Percentiles rank a stretch among this genome's conserved stretches.
Evolutionary conservation across 208 protist species (phyloP).

Genomic region (Wallacemonas sp.): DNA sequence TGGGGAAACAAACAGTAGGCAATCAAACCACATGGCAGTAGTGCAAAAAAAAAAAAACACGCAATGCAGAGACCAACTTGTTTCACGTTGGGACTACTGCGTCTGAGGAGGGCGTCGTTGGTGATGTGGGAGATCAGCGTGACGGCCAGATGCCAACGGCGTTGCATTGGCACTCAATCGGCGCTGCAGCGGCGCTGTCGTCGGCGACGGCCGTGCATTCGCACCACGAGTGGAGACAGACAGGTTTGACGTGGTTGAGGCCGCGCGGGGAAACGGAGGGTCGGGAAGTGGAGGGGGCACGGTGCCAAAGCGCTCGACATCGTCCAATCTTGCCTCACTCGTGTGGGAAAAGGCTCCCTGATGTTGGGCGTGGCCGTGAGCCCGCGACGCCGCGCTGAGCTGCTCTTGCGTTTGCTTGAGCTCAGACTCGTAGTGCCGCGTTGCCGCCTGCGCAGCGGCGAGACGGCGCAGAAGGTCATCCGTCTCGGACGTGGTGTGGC

Average conservation of each 20-base stretch:
- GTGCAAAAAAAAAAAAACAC: too few species aligned
- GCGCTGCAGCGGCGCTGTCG: neutral
- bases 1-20: neutral
- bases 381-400: slow-evolving; percentile 13
- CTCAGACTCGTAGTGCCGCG: slow-evolving; percentile 60
- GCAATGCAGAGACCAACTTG: neutral
- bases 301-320: neutral
- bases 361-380: neutral
- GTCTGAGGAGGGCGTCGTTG: slow-evolving; percentile 46
- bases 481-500: slow-evolving; percentile 4
- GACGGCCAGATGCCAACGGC: neutral
- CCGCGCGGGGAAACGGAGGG: slow-evolving; percentile 7
- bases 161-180: neutral
- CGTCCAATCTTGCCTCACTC: slow-evolving; percentile 1
- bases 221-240: neutral
- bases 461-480: slow-evolving; percentile 49
- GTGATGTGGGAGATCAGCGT: slow-evolving; percentile 7
- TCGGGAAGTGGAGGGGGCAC: slow-evolving; percentile 30
- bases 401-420: slow-evolving; percentile 29
- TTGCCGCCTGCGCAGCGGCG: slow-evolving; percentile 47
- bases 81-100: slow-evolving; percentile 33
- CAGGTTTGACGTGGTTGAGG: slow-evolving; percentile 3
- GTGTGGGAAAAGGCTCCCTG: slow-evolving; percentile 5
- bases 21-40: slow-evolving; percentile 3
- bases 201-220: neutral